Evolutionary conservation across 2,329 filamentous ascomycete genomes (phyloP).

Genomic region (Fusarium sp.): DNA sequence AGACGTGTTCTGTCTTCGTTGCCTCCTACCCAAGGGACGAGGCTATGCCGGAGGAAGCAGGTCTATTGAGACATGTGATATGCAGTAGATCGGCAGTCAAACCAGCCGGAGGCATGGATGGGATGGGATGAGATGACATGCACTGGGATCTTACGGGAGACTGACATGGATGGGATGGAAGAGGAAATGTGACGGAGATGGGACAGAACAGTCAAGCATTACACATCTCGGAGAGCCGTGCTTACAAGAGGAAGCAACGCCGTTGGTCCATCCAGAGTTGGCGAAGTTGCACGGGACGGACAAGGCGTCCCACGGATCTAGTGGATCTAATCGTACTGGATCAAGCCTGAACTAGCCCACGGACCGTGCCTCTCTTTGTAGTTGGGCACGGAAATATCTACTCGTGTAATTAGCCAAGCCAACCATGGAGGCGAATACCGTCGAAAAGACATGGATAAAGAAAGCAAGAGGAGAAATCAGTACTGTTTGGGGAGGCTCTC

Average conservation of each 20-base stretch:
- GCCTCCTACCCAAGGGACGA: not conserved
- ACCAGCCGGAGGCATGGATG: slow-evolving; percentile 4
- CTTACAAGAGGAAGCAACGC: slow-evolving; percentile 2
- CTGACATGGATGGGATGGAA: slow-evolving; percentile 13
- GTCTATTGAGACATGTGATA: not conserved
- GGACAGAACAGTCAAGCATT: not conserved
- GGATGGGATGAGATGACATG: slow-evolving; percentile 20
- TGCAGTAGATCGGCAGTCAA: not conserved
- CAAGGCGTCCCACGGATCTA: not conserved
- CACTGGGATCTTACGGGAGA: slow-evolving; percentile 31
- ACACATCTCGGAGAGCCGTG: slow-evolving; percentile 8
- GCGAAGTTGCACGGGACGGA: not conserved
- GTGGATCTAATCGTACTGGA: not conserved
- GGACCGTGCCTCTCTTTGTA: slow-evolving; percentile 19
- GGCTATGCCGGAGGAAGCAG: not conserved
- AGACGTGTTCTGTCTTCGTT: not conserved
- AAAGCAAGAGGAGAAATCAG: slow-evolving; percentile 19
- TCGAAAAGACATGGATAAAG: slow-evolving; percentile 5
- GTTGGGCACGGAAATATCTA: not conserved
- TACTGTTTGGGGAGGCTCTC: slow-evolving; percentile 3
- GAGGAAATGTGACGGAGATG: slow-evolving; percentile 19
- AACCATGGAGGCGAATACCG: not conserved
- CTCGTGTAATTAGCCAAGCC: not conserved
- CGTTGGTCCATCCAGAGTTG: slow-evolving; percentile 19
- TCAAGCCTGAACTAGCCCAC: slow-evolving; percentile 1